These are phyloP conservation scores for Trametopsis cervina DNA, from an alignment of 768 basidiomycete species.

Conservation along the genomic window DNA sequence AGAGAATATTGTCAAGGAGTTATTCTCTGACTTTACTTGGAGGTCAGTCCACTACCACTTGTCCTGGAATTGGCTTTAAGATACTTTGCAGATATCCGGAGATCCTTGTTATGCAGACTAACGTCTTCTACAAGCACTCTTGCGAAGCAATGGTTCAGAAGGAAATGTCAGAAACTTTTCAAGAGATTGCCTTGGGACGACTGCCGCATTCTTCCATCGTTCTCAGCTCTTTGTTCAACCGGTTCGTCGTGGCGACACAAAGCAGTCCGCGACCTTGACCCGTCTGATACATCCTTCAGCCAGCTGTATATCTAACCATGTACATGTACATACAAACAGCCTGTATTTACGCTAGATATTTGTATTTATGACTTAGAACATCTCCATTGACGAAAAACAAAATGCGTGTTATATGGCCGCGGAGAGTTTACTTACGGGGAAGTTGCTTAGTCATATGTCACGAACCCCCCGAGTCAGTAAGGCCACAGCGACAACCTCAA, in stretches of 20 bases:
- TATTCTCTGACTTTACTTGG: slow-evolving; percentile 15
- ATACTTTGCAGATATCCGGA: slow-evolving; percentile 8
- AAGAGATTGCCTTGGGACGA: slow-evolving; percentile 11
- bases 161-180: slow-evolving; percentile 6
- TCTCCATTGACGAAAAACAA: not conserved
- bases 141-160: slow-evolving; percentile 5
- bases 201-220: slow-evolving; percentile 10
- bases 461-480: not conserved
- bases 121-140: slow-evolving; percentile 11
- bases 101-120: slow-evolving; percentile 11
- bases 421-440: not conserved
- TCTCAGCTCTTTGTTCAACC: slow-evolving; percentile 8
- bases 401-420: not conserved
- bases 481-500: not conserved
- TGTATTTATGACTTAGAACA: not conserved
- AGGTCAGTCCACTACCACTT: slow-evolving; percentile 6
- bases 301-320: not conserved
- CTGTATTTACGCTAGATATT: not conserved
- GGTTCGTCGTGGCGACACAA: slow-evolving; percentile 1
- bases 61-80: not conserved
- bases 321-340: not conserved
- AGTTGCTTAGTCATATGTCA: slow-evolving; percentile 7
- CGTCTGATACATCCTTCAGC: not conserved
- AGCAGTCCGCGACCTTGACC: too few species aligned
- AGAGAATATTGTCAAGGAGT: slow-evolving; percentile 13